Evolutionary conservation across 371 early-diverging fungal species (phyloP).

Genomic region (Haplosporangium sp.): DNA sequence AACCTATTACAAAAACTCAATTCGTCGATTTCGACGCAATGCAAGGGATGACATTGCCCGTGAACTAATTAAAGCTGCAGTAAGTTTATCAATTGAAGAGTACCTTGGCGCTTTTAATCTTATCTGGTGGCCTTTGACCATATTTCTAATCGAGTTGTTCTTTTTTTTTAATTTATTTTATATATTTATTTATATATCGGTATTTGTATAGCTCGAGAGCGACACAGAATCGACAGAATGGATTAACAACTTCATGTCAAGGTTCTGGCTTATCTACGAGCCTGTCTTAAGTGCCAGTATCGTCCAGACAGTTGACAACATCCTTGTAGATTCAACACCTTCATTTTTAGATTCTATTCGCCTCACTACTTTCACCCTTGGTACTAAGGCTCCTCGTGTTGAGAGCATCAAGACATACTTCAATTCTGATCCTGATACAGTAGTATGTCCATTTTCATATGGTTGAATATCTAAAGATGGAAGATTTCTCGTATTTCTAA

Average conservation of each 20-base stretch:
- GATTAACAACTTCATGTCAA: constrained; percentile 92
- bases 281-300: constrained; percentile 87
- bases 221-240: constrained; percentile 93
- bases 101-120: not conserved
- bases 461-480: too few relatives aligned
- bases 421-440: constrained; percentile 81
- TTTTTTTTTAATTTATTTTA: constrained; percentile 9
- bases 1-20: constrained; percentile 76
- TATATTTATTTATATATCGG: not conserved
- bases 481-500: too few relatives aligned
- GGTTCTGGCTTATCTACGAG: constrained; percentile 97
- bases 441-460: constrained; percentile 63
- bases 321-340: constrained; percentile 85
- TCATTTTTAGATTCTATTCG: constrained; percentile 90
- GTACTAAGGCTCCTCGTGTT: constrained; percentile 94
- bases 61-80: constrained; percentile 61
- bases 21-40: constrained; percentile 69
- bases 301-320: constrained; percentile 77
- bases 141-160: not conserved
- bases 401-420: constrained; percentile 86
- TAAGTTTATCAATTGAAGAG: constrained; percentile 15
- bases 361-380: constrained; percentile 95
- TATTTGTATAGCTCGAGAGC: constrained; percentile 52
- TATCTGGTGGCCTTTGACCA: too few relatives aligned
- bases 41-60: constrained; percentile 79